Evolutionary conservation across 164 flowering plant genomes (phyloP), one percentile per base, ranked within the genome.

Genomic region (Pachysandra terminalis): DNA sequence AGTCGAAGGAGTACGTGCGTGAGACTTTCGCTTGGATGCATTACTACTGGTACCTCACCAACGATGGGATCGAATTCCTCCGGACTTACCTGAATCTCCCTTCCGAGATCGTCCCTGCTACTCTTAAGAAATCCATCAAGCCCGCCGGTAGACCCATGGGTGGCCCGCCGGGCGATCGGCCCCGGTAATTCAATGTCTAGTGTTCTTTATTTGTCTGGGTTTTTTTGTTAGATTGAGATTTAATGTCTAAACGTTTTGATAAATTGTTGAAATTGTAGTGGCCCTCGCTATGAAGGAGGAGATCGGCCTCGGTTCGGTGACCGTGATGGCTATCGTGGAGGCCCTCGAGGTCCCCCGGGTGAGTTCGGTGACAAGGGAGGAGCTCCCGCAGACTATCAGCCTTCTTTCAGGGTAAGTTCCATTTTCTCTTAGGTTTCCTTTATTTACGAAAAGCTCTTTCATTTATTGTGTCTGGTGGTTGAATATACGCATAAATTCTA

Each of bases 81-180:
- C 72, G 90, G 21, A 81, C 80, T 17, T 86, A 82, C 56, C 81
- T 86, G 70, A 86, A 84, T 32, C 80, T 86, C 12, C 90, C 90
- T n/a, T 84, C 86, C 15, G 86, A 86, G 64, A 86, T 86, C 67
- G 87, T 86, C 9, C 90, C 90, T 2, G 80, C 83, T 19, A 82
- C 90, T 0, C 69, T 86, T 69, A 86, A 86, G 85, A 84, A 82
- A 51, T 75, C 84, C 22, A 75, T 70, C 17, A 78, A 77, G 77
- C 82, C 90, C 14, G 64, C 58, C 17, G 86, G 86, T 17, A 73
- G 87, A n/a, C 56, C 83, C 83, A 65, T 81, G 78, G 89, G 85
- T 66, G 86, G 85, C 5, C 80, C 82, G 1, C 77, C 74, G 1
- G 84, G 85, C 3, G 87, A 80, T 58, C 82, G 83, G 59, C 87